A percentile compares a stretch with the other conserved stretches of the same genome.
These are phyloP conservation scores for Vitis hybrid DNA, from an alignment of 177 flowering plant species.

Conservation along the genomic window DNA sequence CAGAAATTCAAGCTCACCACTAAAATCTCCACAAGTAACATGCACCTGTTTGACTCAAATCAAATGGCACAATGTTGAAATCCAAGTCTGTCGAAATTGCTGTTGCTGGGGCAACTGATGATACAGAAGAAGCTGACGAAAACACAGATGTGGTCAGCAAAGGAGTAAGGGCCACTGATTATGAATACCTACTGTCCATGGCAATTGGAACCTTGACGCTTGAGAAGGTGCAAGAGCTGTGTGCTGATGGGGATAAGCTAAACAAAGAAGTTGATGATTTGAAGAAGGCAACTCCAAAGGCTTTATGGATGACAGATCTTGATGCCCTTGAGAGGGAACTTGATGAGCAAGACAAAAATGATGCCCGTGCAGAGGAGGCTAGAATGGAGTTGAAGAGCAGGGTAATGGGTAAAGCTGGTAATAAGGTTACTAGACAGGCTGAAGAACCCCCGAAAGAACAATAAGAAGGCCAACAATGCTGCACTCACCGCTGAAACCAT, in stretches of 20 bases:
- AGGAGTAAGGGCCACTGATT: slow-evolving; percentile 55
- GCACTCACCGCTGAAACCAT: slow-evolving; percentile 31
- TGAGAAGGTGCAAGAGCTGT: slow-evolving; percentile 78
- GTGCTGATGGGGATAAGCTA: slow-evolving; percentile 56
- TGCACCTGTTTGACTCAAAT: slow-evolving; percentile 81
- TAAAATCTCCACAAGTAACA: slow-evolving; percentile 80
- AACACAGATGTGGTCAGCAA: slow-evolving; percentile 22
- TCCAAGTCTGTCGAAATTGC: slow-evolving; percentile 38
- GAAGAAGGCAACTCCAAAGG: slow-evolving; percentile 48
- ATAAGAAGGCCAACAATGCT: slow-evolving; percentile 43
- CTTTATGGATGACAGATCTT: slow-evolving; percentile 78
- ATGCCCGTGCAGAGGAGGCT: slow-evolving; percentile 39
- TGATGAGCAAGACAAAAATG: slow-evolving; percentile 57
- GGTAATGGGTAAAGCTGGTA: slow-evolving; percentile 29
- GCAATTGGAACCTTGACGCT: slow-evolving; percentile 74
- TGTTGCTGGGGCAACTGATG: slow-evolving; percentile 52
- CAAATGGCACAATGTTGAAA: slow-evolving; percentile 60
- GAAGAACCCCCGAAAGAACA: slow-evolving; percentile 53
- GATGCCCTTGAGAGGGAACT: slow-evolving; percentile 63
- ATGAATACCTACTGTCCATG: slow-evolving; percentile 81
- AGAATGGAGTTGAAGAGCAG: slow-evolving; percentile 22
- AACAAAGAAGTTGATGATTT: slow-evolving; percentile 54
- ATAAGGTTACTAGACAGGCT: slow-evolving; percentile 32
- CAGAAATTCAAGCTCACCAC: slow-evolving; percentile 82
- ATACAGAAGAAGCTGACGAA: slow-evolving; percentile 58